These are phyloP conservation scores for Trichoderma lentiforme DNA, from an alignment of 2,329 filamentous ascomycete genomes.

Conservation along the genomic window DNA sequence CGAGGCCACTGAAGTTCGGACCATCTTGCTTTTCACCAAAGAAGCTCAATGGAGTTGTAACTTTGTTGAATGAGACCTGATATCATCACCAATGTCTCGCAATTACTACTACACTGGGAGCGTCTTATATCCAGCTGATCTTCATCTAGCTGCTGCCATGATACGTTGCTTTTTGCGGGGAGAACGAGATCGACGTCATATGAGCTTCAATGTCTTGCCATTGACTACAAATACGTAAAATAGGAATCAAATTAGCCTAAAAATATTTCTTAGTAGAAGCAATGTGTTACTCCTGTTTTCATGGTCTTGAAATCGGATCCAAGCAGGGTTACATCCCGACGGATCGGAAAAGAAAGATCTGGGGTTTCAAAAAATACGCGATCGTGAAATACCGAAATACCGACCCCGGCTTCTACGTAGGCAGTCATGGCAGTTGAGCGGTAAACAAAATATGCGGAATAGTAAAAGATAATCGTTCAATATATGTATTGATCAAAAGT, in stretches of 20 bases:
- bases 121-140: background rate
- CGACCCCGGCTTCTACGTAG: background rate
- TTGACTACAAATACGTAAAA: background rate
- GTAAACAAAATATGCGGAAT: background rate
- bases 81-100: background rate
- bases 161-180: background rate
- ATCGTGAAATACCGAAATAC: background rate
- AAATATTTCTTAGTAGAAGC: background rate
- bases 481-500: background rate
- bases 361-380: background rate
- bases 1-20: background rate
- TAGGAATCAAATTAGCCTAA: background rate
- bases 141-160: background rate
- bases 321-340: conserved; percentile 1
- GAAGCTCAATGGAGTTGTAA: background rate
- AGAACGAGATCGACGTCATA: background rate
- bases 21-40: background rate
- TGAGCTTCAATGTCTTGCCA: background rate
- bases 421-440: background rate
- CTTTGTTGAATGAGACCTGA: background rate
- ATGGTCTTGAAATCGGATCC: background rate
- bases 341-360: background rate
- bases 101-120: background rate
- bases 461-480: background rate
- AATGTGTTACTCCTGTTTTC: background rate